Evolutionary conservation across 2,329 filamentous ascomycete species (phyloP).

Genomic region (Penicillium sp.): DNA sequence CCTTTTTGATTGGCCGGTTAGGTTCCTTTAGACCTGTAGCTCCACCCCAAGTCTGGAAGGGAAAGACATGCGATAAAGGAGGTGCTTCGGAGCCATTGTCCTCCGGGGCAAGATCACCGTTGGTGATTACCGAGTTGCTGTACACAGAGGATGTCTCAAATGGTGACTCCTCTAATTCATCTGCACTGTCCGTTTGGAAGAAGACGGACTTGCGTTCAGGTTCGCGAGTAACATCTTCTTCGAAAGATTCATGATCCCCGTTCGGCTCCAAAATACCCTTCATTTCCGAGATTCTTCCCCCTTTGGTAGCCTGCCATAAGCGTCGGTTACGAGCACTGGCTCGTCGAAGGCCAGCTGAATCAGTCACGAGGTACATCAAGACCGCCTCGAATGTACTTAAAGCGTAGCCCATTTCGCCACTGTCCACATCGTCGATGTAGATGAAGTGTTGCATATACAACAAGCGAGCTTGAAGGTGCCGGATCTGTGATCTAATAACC

Average conservation of each 20-base stretch:
- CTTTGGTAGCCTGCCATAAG: constrained; percentile 83
- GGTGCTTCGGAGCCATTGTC: constrained; percentile 34
- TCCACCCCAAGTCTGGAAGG: constrained; percentile 71
- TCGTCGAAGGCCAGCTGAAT: constrained; percentile 79
- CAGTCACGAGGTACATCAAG: constrained; percentile 80
- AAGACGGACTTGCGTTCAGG: constrained; percentile 33
- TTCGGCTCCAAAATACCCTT: constrained; percentile 79
- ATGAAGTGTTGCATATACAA: constrained; percentile 98
- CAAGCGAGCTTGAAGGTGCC: constrained; percentile 83
- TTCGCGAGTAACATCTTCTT: constrained; percentile 44
- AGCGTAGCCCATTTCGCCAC: constrained; percentile 93
- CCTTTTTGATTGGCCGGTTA: constrained; percentile 69
- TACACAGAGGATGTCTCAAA: constrained; percentile 28
- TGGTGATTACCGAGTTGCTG: constrained; percentile 24
- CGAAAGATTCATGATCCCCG: constrained; percentile 46
- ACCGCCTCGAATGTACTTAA: constrained; percentile 96
- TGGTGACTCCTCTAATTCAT: constrained; percentile 28
- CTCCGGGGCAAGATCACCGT: constrained; percentile 18
- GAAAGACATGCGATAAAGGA: constrained; percentile 81
- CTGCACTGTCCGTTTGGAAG: constrained; percentile 42
- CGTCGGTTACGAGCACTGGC: constrained; percentile 84
- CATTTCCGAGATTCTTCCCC: constrained; percentile 76
- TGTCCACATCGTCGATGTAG: constrained; percentile 97
- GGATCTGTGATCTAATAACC: constrained; percentile 86
- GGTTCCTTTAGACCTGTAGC: constrained; percentile 47